Evolutionary conservation across 371 early-diverging fungal genomes (phyloP).

Genomic region (Thermomucor indicae-seudaticae): DNA sequence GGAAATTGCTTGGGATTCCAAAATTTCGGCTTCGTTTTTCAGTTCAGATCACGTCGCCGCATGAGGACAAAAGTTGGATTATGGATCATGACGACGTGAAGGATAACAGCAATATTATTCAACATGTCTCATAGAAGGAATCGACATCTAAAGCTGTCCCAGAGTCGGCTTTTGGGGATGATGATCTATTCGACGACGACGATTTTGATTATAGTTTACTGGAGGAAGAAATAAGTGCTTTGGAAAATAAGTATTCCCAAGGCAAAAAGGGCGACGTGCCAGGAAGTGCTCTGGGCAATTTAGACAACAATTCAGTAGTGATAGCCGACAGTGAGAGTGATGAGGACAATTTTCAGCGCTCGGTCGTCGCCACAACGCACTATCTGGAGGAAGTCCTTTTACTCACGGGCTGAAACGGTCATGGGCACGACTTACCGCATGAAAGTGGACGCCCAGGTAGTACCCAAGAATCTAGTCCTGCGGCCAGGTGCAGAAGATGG

Average conservation of each 20-base stretch:
- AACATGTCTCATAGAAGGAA: no score
- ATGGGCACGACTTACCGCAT: conserved; percentile 32
- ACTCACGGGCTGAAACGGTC: conserved; percentile 28
- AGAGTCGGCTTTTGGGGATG: conserved; percentile 14
- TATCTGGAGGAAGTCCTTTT: conserved; percentile 23
- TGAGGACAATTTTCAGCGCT: background rate
- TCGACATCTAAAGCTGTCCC: conserved; percentile 31
- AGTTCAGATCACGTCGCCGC: conserved; percentile 17
- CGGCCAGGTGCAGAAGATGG: conserved; percentile 9
- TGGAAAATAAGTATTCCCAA: no score
- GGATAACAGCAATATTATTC: no score
- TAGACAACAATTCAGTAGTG: no score
- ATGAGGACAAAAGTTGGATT: conserved; percentile 14
- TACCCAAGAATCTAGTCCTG: conserved; percentile 16
- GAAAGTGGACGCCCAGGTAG: conserved; percentile 28
- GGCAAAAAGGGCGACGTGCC: no score
- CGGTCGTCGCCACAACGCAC: background rate
- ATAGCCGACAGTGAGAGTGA: background rate
- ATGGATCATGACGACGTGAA: background rate
- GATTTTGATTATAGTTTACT: conserved; percentile 6
- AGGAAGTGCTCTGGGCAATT: no score
- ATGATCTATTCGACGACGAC: no score
- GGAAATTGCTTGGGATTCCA: conserved; percentile 31
- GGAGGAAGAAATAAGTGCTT: background rate
- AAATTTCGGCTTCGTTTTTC: conserved; percentile 30